Conservation (phyloP, 225 moss, liverwort and hornwort species). For the Physcomitrium patens region DNA sequence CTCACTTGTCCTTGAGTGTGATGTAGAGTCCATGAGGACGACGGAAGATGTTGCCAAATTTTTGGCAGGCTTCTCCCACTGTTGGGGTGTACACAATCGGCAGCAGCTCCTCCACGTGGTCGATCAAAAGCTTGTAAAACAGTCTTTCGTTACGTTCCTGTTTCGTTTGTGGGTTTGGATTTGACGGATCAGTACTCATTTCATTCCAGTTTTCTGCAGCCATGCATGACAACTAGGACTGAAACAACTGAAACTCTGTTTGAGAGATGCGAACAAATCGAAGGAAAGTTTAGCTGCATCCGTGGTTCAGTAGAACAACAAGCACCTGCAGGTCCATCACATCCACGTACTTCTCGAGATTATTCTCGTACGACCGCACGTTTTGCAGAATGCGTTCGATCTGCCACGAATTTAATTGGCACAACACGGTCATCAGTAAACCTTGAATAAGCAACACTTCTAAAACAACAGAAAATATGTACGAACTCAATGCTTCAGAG, state of each 20-base stretch:
- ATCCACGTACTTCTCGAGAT: constrained; percentile 76
- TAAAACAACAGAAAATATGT: constrained; percentile 9
- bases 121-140: constrained; percentile 69
- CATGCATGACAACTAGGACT: not conserved
- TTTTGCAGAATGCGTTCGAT: constrained; percentile 69
- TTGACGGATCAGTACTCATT: not conserved
- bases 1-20: constrained; percentile 61
- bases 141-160: constrained; percentile 85
- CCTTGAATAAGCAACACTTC: not conserved
- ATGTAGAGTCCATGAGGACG: constrained; percentile 82
- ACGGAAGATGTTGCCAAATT: constrained; percentile 77
- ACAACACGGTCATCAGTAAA: not conserved
- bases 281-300: no score
- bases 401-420: constrained; percentile 35
- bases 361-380: constrained; percentile 56
- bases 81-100: constrained; percentile 82
- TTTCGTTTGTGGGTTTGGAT: not conserved
- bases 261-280: no score
- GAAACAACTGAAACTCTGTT: not conserved
- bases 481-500: no score
- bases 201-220: not conserved
- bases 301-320: not conserved
- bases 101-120: constrained; percentile 77
- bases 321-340: constrained; percentile 78
- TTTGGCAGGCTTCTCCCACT: constrained; percentile 75